phyloP scores from a whole-genome alignment of 345 rosid species.

The Acer negundo region DNA sequence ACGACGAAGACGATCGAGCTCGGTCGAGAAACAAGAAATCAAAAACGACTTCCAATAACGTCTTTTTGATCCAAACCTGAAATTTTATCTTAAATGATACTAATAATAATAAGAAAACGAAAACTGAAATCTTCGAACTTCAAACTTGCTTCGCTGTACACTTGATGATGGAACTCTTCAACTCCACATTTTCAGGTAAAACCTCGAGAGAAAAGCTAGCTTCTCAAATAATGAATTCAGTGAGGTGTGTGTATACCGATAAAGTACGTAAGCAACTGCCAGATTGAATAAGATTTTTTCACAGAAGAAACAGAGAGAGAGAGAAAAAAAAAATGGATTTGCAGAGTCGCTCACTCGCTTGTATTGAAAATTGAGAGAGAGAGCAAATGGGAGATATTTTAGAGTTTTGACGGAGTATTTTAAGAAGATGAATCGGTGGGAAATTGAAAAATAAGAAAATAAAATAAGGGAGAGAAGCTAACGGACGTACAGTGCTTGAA shows the following conservation, averaged over 20 bases:
- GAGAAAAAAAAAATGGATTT: not conserved
- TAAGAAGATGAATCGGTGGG: conserved; percentile 11
- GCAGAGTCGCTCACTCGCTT: not conserved
- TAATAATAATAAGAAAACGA: not conserved
- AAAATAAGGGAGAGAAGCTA: not conserved
- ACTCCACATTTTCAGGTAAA: not conserved
- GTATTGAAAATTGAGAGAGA: not conserved
- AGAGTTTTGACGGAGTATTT: not conserved
- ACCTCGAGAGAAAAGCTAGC: not conserved
- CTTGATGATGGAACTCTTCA: not conserved
- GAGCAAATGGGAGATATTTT: not conserved
- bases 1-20: not conserved
- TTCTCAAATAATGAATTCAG: not conserved
- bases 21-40: not conserved
- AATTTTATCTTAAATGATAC: not conserved
- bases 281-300: not conserved
- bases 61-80: conserved; percentile 8
- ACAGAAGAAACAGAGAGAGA: not conserved
- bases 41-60: not conserved
- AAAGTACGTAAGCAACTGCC: not conserved
- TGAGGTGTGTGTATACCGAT: not conserved
- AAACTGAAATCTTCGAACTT: not conserved
- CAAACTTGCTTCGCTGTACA: not conserved
- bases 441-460: conserved; percentile 10
- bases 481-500: conserved; percentile 9